Evolutionary conservation across 2,329 filamentous ascomycete genomes (phyloP).

Genomic region (Talaromyces marneffei): DNA sequence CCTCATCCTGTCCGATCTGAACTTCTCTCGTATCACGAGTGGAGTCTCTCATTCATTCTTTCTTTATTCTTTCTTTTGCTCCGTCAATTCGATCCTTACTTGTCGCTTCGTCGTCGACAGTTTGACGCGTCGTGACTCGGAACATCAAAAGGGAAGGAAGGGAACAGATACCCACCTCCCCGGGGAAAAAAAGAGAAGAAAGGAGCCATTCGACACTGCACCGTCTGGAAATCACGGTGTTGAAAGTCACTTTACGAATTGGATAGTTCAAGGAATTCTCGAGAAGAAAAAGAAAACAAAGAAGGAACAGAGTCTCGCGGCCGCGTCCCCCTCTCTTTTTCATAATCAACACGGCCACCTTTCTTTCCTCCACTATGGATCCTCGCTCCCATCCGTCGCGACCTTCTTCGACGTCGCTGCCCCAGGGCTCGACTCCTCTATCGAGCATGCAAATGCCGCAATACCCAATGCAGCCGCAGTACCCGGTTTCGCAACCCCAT

Average conservation of each 20-base stretch:
- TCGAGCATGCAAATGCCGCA: constrained; percentile 44
- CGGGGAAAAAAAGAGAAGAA: neutral
- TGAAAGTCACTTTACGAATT: neutral
- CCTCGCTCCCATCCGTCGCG: constrained; percentile 40
- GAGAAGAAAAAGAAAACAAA: neutral
- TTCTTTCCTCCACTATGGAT: constrained; percentile 29
- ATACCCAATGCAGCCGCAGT: constrained; percentile 44
- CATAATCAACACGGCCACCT: constrained; percentile 1
- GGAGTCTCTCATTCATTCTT: constrained; percentile 16
- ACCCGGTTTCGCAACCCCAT: constrained; percentile 39
- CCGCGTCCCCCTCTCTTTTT: constrained; percentile 1
- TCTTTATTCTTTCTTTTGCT: neutral
- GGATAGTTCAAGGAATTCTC: neutral
- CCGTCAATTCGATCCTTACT: constrained; percentile 1
- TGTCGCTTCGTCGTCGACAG: neutral
- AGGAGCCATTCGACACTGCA: neutral
- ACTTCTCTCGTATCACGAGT: constrained; percentile 8
- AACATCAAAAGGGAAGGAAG: neutral
- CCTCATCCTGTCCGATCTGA: neutral
- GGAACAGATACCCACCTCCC: neutral
- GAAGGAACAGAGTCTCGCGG: neutral
- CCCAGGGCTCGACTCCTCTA: constrained; percentile 40
- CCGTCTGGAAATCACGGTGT: neutral
- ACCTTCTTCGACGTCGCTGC: constrained; percentile 41
- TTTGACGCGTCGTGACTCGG: constrained; percentile 6